These are phyloP conservation scores for Aspergillus indologenus DNA, from an alignment of 495 filamentous ascomycete genomes.

Conservation along the genomic window DNA sequence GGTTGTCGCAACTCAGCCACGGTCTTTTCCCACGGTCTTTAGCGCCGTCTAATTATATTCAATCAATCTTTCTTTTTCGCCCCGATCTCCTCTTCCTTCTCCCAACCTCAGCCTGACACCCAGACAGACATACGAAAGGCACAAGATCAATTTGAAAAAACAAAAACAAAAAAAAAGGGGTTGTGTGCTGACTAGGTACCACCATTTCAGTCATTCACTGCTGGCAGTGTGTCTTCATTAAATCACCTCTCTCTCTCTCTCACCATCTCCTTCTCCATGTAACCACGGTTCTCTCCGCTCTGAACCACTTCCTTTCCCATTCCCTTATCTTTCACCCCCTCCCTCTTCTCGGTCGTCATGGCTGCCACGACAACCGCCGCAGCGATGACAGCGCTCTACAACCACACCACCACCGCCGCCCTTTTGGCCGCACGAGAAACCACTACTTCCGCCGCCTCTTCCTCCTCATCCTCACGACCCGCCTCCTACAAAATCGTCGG, in stretches of 20 bases:
- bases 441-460: background rate
- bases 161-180: background rate
- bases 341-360: background rate
- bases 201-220: background rate
- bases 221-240: background rate
- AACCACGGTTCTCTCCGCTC: background rate
- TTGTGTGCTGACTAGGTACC: background rate
- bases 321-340: background rate
- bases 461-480: slow-evolving; percentile 35
- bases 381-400: background rate
- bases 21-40: background rate
- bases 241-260: background rate
- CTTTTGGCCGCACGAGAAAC: background rate
- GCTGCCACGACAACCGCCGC: background rate
- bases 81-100: background rate
- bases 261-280: too few relatives aligned
- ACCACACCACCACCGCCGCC: background rate
- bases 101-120: background rate
- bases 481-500: slow-evolving; percentile 82
- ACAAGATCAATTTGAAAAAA: background rate
- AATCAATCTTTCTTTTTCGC: too few relatives aligned
- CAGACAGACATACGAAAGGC: too few relatives aligned
- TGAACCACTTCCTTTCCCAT: background rate
- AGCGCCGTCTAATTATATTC: background rate
- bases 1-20: background rate